Evolutionary conservation across 306 rosid species (phyloP), one percentile per base, ranked within the genome.

Genomic region (Vachellia pachyceras): DNA sequence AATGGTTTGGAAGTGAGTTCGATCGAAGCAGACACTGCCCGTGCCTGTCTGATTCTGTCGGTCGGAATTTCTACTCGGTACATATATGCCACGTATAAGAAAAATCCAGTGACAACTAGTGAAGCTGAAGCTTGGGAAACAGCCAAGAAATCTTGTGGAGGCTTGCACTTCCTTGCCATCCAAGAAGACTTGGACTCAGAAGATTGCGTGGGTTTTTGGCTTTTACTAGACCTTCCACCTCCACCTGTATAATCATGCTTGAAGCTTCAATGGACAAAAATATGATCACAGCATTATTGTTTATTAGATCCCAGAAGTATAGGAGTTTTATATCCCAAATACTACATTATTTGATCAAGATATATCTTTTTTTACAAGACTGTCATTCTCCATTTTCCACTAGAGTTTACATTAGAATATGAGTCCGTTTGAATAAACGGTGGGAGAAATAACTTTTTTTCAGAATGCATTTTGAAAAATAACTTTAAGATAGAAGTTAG

Each of bases 61-160:
- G n/a, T n/a, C n/a, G n/a, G n/a, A n/a, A n/a, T n/a, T n/a, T n/a
- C n/a, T n/a, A n/a, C n/a, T n/a, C n/a, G n/a, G n/a, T n/a, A n/a
- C n/a, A n/a, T n/a, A n/a, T n/a, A n/a, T n/a, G n/a, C n/a, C n/a
- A n/a, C n/a, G n/a, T n/a, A n/a, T n/a, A n/a, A n/a, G n/a, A n/a
- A n/a, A n/a, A n/a, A n/a, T n/a, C n/a, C n/a, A n/a, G n/a, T n/a
- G n/a, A n/a, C n/a, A n/a, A n/a, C n/a, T n/a, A n/a, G n/a, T n/a
- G n/a, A 95, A 87, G 94, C 98, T 14, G 97, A 93, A 82, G 98
- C 97, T 10, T 95, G 99, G 98, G 99, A 95, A 87, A 94, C 91
- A 69, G 96, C 99, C 44, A 95, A 93, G 91, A 93, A 93, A 83
- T 89, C 89, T 80, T 85, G 87, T 33, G 96, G 98, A 58, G 99